Percentiles rank a stretch among this genome's conserved stretches.
These are phyloP conservation scores for Russula ochroleuca DNA, from an alignment of 768 basidiomycete genomes.

Conservation along the genomic window DNA sequence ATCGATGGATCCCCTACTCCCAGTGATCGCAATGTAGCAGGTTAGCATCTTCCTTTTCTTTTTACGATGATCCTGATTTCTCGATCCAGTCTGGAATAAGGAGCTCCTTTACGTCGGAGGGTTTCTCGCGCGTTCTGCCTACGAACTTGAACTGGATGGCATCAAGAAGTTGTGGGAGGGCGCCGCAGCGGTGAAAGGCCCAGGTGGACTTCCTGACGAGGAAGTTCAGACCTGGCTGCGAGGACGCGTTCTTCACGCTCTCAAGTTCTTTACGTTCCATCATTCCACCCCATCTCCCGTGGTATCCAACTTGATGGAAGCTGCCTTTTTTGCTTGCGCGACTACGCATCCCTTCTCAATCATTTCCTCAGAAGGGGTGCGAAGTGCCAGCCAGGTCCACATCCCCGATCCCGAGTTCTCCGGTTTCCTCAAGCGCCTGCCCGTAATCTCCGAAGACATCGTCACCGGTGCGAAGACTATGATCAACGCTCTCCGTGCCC, in stretches of 20 bases:
- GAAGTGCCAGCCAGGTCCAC: slow-evolving; percentile 60
- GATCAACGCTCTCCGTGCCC: slow-evolving; percentile 54
- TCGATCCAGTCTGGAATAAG: slow-evolving; percentile 72
- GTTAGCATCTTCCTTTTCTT: slow-evolving; percentile 39
- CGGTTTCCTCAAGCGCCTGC: slow-evolving; percentile 72
- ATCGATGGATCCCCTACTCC: not conserved
- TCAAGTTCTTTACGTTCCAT: slow-evolving; percentile 88
- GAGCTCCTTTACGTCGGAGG: slow-evolving; percentile 85
- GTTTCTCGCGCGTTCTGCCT: slow-evolving; percentile 73
- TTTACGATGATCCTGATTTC: not conserved
- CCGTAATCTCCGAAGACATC: slow-evolving; percentile 64
- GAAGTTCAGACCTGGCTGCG: slow-evolving; percentile 51
- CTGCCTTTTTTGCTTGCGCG: slow-evolving; percentile 72
- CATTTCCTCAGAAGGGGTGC: slow-evolving; percentile 71
- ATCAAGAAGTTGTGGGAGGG: slow-evolving; percentile 60
- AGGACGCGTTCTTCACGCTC: slow-evolving; percentile 64
- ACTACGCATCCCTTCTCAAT: slow-evolving; percentile 53
- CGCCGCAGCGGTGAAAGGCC: slow-evolving; percentile 36
- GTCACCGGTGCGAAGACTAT: slow-evolving; percentile 53
- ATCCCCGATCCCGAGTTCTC: slow-evolving; percentile 67
- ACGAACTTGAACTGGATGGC: slow-evolving; percentile 71
- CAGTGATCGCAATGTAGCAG: slow-evolving; percentile 77
- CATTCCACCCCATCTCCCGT: slow-evolving; percentile 81
- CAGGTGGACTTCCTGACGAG: slow-evolving; percentile 32
- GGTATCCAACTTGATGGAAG: slow-evolving; percentile 66